Evolutionary conservation across 495 filamentous ascomycete species (phyloP).

Genomic region (Hamigera avellanea): DNA sequence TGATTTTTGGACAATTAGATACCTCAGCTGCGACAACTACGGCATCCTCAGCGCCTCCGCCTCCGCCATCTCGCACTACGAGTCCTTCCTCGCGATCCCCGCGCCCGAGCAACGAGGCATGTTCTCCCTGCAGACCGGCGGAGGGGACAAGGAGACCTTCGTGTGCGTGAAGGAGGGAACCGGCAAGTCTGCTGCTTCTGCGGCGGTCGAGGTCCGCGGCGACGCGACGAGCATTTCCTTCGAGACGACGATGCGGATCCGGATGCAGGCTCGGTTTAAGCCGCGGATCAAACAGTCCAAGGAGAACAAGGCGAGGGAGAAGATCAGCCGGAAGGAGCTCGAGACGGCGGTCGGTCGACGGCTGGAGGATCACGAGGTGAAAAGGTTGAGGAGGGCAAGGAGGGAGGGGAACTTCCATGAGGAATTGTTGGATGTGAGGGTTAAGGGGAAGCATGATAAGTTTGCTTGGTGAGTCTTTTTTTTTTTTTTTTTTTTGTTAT

Average conservation of each 20-base stretch:
- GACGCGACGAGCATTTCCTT: conserved; percentile 63
- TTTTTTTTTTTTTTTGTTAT: not conserved
- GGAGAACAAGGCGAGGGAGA: conserved; percentile 68
- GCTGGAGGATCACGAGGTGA: conserved; percentile 79
- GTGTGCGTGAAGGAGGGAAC: conserved; percentile 34
- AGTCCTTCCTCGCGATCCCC: conserved; percentile 64
- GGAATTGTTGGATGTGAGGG: conserved; percentile 72
- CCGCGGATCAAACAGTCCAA: conserved; percentile 65
- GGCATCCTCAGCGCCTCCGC: conserved; percentile 65
- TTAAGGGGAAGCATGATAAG: conserved; percentile 96
- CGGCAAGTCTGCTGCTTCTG: conserved; percentile 24
- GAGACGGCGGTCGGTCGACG: conserved; percentile 68
- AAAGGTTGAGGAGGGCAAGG: conserved; percentile 67
- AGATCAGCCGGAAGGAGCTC: conserved; percentile 78
- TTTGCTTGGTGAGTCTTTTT: conserved; percentile 41
- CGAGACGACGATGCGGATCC: conserved; percentile 66
- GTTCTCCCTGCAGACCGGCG: conserved; percentile 57
- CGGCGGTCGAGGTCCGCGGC: conserved; percentile 51
- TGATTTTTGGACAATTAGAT: conserved; percentile 21
- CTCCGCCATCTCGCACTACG: conserved; percentile 70
- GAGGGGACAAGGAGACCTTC: conserved; percentile 36
- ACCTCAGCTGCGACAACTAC: conserved; percentile 74
- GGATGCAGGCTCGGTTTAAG: conserved; percentile 94
- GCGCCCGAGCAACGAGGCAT: conserved; percentile 50
- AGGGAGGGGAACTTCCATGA: conserved; percentile 85